Evolutionary conservation across 2,329 filamentous ascomycete genomes (phyloP).

Genomic region (Venturia effusa): DNA sequence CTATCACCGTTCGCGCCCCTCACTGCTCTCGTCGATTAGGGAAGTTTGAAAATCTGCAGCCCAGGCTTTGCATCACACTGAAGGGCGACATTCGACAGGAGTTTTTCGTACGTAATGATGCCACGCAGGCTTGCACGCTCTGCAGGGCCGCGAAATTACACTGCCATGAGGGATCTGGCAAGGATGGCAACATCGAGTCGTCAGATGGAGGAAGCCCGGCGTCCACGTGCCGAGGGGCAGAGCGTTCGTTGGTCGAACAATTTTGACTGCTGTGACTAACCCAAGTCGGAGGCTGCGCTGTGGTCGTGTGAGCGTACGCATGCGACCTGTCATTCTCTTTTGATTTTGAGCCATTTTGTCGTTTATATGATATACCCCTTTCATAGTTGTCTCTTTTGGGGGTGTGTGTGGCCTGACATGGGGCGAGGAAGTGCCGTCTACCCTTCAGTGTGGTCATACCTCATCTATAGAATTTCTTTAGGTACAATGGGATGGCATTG

Average conservation of each 20-base stretch:
- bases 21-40: background rate
- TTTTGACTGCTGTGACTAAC: background rate
- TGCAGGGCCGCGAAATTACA: background rate
- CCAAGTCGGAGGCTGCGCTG: background rate
- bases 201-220: background rate
- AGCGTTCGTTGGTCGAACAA: background rate
- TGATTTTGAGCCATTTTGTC: background rate
- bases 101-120: background rate
- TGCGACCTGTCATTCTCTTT: background rate
- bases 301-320: background rate
- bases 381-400: background rate
- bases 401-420: background rate
- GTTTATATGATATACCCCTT: slow-evolving; percentile 2
- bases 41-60: background rate
- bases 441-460: background rate
- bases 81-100: background rate
- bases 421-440: background rate
- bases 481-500: background rate
- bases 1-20: background rate
- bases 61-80: background rate
- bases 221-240: background rate
- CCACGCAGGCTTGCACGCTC: background rate
- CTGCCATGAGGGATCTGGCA: background rate
- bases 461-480: background rate
- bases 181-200: background rate